phyloP scores from a whole-genome alignment of 2,329 filamentous ascomycete genomes.

The Tolypocladium amazonense region DNA sequence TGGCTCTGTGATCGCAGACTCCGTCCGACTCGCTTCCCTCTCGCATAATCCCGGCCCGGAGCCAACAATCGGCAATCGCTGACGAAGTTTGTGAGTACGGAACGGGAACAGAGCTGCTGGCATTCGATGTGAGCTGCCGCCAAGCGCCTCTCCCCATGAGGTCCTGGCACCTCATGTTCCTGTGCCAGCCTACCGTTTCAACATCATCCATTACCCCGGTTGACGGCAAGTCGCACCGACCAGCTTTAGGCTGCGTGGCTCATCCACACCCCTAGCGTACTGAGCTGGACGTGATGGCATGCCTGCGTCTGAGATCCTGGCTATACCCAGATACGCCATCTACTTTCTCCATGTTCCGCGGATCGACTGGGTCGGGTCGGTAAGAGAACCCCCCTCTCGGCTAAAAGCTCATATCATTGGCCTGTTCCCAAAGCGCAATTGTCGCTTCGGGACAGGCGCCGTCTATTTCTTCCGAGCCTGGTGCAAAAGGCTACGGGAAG shows the following conservation, averaged over 20 bases:
- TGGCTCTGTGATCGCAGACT: neutral
- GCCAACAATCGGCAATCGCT: neutral
- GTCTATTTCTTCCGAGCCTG: neutral
- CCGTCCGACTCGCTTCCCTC: slow-evolving; percentile 1
- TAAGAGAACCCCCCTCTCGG: slow-evolving; percentile 3
- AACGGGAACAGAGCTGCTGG: neutral
- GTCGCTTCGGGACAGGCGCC: neutral
- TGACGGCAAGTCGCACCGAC: slow-evolving; percentile 7
- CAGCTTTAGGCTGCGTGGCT: slow-evolving; percentile 4
- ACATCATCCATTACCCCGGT: slow-evolving; percentile 1
- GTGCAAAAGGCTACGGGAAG: neutral
- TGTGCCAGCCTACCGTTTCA: neutral
- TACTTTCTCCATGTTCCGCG: slow-evolving; percentile 1
- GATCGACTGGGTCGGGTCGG: slow-evolving; percentile 1
- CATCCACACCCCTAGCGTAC: neutral
- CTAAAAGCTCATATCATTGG: slow-evolving; percentile 5
- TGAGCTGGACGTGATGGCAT: neutral
- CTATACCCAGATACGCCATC: slow-evolving; percentile 1
- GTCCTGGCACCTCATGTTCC: neutral
- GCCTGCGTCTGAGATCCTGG: slow-evolving; percentile 4
- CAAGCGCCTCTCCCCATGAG: neutral
- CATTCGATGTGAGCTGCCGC: neutral
- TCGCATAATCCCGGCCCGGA: neutral
- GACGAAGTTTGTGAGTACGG: neutral
- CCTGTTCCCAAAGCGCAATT: neutral